These are phyloP conservation scores for Beauveria sp. DNA, from an alignment of 2,329 filamentous ascomycete species.

Conservation along the genomic window DNA sequence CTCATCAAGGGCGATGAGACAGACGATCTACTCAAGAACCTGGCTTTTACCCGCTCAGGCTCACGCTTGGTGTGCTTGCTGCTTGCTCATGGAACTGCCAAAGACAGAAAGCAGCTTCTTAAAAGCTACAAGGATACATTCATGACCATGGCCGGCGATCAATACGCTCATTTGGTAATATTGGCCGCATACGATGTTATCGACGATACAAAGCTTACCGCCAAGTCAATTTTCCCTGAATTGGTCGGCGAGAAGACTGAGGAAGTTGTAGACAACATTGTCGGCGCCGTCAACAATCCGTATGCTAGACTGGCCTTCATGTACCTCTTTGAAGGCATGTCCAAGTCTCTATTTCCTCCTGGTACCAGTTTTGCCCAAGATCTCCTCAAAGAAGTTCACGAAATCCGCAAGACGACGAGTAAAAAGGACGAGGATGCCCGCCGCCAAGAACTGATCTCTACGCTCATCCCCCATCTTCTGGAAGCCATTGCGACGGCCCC, in stretches of 20 bases:
- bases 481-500: conserved; percentile 63
- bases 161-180: conserved; percentile 71
- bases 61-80: conserved; percentile 73
- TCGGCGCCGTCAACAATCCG: conserved; percentile 57
- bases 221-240: conserved; percentile 82
- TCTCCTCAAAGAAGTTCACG: conserved; percentile 68
- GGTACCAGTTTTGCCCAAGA: conserved; percentile 60
- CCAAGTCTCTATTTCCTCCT: conserved; percentile 52
- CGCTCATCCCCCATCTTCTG: conserved; percentile 68
- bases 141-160: conserved; percentile 75
- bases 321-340: conserved; percentile 70
- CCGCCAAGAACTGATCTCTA: conserved; percentile 66
- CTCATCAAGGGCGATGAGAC: conserved; percentile 86
- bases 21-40: conserved; percentile 85
- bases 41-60: conserved; percentile 90
- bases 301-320: conserved; percentile 62
- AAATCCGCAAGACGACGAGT: conserved; percentile 73
- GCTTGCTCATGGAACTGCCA: conserved; percentile 77
- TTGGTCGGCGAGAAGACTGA: conserved; percentile 66
- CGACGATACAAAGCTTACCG: conserved; percentile 84
- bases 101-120: conserved; percentile 85
- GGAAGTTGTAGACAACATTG: conserved; percentile 54
- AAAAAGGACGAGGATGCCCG: conserved; percentile 82
- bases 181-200: conserved; percentile 83
- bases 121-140: conserved; percentile 87